Conservation (phyloP, 1,284 basidiomycete genomes). For the Puccinia polysora region DNA sequence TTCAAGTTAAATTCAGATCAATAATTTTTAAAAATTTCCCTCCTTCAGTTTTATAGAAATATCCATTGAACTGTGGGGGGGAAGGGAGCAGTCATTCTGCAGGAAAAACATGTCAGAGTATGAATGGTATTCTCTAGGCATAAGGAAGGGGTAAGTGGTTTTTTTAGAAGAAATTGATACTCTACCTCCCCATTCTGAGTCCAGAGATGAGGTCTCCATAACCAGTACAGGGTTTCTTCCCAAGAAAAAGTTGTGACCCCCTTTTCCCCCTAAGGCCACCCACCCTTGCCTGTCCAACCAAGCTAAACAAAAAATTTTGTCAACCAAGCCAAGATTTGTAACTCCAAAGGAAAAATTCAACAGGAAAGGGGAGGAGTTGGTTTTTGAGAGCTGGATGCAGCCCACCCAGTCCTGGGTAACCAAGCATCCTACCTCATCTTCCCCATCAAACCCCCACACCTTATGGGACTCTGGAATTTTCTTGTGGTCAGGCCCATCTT, state of each 20-base stretch:
- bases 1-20: too few species aligned
- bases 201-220: neutral
- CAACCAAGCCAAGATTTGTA: neutral
- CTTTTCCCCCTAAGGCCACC: neutral
- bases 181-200: neutral
- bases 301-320: neutral
- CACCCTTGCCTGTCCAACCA: neutral
- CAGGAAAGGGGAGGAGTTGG: neutral
- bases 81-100: slow-evolving; percentile 11
- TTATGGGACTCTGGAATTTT: neutral
- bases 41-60: neutral
- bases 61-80: neutral
- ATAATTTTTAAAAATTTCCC: too few species aligned
- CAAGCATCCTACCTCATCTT: neutral
- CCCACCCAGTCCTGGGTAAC: neutral
- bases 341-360: neutral
- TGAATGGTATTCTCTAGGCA: neutral
- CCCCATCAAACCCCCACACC: neutral
- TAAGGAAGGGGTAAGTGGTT: neutral
- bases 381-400: neutral
- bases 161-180: neutral
- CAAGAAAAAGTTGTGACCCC: neutral
- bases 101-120: neutral
- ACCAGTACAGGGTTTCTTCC: neutral
- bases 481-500: neutral